Conservation (phyloP, 441 rosid species). For the Caryocar brasiliense region DNA sequence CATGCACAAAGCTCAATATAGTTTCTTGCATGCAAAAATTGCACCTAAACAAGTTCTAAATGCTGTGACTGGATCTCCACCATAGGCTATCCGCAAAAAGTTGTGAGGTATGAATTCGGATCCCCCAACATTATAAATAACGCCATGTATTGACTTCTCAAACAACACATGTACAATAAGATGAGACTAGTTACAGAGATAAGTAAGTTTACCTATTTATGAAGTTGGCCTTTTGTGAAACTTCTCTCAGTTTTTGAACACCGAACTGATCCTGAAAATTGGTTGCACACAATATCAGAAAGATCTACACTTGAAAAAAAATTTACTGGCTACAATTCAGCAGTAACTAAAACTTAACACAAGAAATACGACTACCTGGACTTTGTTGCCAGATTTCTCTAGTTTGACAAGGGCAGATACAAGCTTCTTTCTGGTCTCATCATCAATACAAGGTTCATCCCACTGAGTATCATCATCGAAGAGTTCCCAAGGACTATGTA, state of each 20-base stretch:
- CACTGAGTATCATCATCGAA: constrained; percentile 63
- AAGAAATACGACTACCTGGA: constrained; percentile 35
- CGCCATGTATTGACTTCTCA: too few species aligned
- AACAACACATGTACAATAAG: too few species aligned
- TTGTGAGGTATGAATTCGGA: too few species aligned
- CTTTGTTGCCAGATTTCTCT: constrained; percentile 48
- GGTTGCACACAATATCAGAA: constrained; percentile 13
- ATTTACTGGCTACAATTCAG: neutral
- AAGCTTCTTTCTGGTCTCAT: constrained; percentile 39
- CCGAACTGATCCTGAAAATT: constrained; percentile 77
- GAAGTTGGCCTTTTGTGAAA: constrained; percentile 57
- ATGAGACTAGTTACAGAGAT: too few species aligned
- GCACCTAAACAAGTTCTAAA: too few species aligned
- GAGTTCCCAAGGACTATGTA: constrained; percentile 99
- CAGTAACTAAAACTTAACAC: neutral
- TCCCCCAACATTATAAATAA: too few species aligned
- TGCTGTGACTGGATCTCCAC: too few species aligned
- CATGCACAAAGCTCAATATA: too few species aligned
- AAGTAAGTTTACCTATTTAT: constrained; percentile 55
- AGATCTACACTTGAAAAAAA: neutral
- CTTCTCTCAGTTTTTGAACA: constrained; percentile 67
- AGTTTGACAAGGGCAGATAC: constrained; percentile 46
- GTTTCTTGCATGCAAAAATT: too few species aligned
- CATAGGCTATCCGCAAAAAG: too few species aligned
- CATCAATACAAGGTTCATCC: constrained; percentile 71